These are phyloP conservation scores for Metschnikowia kofuensis DNA, from an alignment of 805 yeast genomes.

Conservation along the genomic window DNA sequence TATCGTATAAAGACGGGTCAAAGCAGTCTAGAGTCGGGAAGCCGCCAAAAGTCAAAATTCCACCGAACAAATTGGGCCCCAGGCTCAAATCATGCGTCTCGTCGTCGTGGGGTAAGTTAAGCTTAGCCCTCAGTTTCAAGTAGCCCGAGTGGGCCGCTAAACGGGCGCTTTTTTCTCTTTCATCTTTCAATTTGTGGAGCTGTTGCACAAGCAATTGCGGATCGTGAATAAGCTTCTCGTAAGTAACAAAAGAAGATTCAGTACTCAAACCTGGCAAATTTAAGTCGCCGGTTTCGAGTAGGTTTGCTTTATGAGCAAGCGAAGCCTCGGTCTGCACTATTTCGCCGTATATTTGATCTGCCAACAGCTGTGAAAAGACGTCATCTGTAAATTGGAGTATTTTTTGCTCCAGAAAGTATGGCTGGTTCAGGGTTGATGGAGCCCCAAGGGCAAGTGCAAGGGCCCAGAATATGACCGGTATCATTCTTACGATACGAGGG, in stretches of 20 bases:
- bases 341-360: constrained; percentile 18
- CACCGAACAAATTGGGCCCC: constrained; percentile 37
- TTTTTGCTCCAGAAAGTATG: not conserved
- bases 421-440: not conserved
- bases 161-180: constrained; percentile 5
- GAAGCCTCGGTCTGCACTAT: constrained; percentile 10
- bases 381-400: not conserved
- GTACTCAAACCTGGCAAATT: not conserved
- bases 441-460: not conserved
- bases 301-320: constrained; percentile 1
- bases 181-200: constrained; percentile 1
- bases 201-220: constrained; percentile 3
- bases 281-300: constrained; percentile 2
- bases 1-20: constrained; percentile 24
- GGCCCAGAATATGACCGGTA: not conserved
- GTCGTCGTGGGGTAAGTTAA: constrained; percentile 33
- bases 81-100: constrained; percentile 29
- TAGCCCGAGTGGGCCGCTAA: constrained; percentile 14
- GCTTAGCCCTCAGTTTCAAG: constrained; percentile 18
- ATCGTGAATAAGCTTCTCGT: not conserved
- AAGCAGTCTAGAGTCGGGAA: constrained; percentile 47
- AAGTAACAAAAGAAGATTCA: not conserved
- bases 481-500: not conserved
- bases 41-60: constrained; percentile 55
- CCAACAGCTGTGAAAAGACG: constrained; percentile 6